Conservation (phyloP, 805 yeast genomes). For the Wickerhamomyces bisporus region DNA sequence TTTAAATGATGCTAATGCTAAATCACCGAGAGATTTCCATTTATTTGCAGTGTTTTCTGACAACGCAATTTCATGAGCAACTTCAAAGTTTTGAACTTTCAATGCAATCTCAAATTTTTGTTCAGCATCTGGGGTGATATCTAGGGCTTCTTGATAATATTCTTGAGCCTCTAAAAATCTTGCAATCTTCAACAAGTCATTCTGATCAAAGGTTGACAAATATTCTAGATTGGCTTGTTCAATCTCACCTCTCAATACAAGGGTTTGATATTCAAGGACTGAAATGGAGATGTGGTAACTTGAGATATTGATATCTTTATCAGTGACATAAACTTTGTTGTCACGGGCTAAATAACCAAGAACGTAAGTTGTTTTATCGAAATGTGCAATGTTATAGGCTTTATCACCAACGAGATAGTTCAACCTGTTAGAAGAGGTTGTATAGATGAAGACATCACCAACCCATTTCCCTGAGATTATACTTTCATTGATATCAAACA, state of each 20-base stretch:
- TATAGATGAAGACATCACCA: slow-evolving; percentile 93
- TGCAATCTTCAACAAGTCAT: slow-evolving; percentile 72
- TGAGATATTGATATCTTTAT: slow-evolving; percentile 79
- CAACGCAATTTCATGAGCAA: slow-evolving; percentile 66
- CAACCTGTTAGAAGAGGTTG: slow-evolving; percentile 80
- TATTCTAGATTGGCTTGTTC: slow-evolving; percentile 66
- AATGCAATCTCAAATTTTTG: slow-evolving; percentile 90
- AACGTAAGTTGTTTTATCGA: slow-evolving; percentile 79
- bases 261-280: slow-evolving; percentile 92
- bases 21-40: slow-evolving; percentile 92
- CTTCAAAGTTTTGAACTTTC: slow-evolving; percentile 60
- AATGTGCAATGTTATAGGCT: slow-evolving; percentile 86
- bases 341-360: slow-evolving; percentile 90
- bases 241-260: slow-evolving; percentile 90
- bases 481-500: slow-evolving; percentile 75
- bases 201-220: slow-evolving; percentile 56
- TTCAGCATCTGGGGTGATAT: slow-evolving; percentile 80
- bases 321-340: slow-evolving; percentile 83
- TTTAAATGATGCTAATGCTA: slow-evolving; percentile 74
- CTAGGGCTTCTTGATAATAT: slow-evolving; percentile 73
- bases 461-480: slow-evolving; percentile 91
- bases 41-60: slow-evolving; percentile 55
- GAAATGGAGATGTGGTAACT: slow-evolving; percentile 79
- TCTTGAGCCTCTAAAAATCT: slow-evolving; percentile 95
- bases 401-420: slow-evolving; percentile 95